These are phyloP conservation scores for Rosa lucieae DNA, from an alignment of 306 rosid genomes.

Conservation along the genomic window DNA sequence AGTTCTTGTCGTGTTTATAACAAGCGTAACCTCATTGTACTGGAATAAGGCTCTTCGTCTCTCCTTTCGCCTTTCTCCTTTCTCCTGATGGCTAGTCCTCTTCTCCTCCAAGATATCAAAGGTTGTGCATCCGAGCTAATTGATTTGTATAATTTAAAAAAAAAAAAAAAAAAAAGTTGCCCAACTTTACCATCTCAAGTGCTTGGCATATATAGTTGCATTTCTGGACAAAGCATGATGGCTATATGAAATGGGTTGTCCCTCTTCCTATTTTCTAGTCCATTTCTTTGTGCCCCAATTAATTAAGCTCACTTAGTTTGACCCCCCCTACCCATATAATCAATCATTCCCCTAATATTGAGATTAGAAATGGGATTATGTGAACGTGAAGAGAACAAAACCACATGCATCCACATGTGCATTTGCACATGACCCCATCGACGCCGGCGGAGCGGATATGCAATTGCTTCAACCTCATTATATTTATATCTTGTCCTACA, in stretches of 20 bases:
- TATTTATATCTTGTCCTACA: slow-evolving; percentile 38
- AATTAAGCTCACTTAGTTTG: background rate
- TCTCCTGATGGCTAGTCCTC: too few relatives aligned
- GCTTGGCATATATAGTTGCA: background rate
- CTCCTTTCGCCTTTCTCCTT: too few relatives aligned
- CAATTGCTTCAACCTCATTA: slow-evolving; percentile 37
- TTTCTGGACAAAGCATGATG: background rate
- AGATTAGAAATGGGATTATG: slow-evolving; percentile 7
- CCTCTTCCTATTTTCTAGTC: background rate
- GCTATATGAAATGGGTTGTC: too few relatives aligned
- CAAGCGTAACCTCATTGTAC: too few relatives aligned
- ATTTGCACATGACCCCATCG: slow-evolving; percentile 21
- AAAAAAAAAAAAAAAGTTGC: background rate
- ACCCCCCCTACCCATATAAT: background rate
- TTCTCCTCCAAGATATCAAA: too few relatives aligned
- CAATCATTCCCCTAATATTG: background rate
- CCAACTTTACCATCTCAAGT: background rate
- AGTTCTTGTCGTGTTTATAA: too few relatives aligned
- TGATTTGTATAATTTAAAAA: background rate
- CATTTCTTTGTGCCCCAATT: background rate
- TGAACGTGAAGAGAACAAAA: slow-evolving; percentile 32
- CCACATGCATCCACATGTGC: slow-evolving; percentile 38
- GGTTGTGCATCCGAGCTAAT: background rate
- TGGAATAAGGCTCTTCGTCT: too few relatives aligned
- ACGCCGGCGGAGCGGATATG: background rate